Base-by-base conservation (phyloP, 2,329 filamentous ascomycete genomes). In the Fusarium longipes region DNA sequence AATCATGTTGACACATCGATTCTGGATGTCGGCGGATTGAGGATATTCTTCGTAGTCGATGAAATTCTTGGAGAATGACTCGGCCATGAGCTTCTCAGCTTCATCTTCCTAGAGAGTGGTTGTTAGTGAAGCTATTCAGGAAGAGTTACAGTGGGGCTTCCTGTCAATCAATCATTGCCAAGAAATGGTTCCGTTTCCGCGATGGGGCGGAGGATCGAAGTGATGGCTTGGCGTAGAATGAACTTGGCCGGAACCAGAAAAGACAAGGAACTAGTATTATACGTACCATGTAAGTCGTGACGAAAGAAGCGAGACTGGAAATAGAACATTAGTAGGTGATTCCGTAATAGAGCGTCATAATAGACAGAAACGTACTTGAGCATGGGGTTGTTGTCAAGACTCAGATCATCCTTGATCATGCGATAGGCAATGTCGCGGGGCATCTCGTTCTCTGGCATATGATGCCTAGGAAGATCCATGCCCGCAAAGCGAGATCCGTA, bases 321-420 rank as follows among this genome's bases (percentile, higher is more conserved):
- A 33, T 17, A 32, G 3, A 12, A 11, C 51, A 53, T 63, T 64
- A 51, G 43, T 30, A 42, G 20, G 11, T 51, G 38, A 27, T 63
- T 30, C 38, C 7, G 25, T 54, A 8, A 24, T 33, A 20, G 20
- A 32, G 27, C 20, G 20, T 40, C 20, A 35, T 29, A 10, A 35
- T 32, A 8, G 40, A 14, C n/a, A 20, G 8, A 25, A 20, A 75
- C 84, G 71, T 81, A 92, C 89, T 91, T 93, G 67, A 97, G 86
- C 84, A 93, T 95, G 10, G 93, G 93, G 72, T 95, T 96, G 56
- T 93, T 93, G 77, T 98, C 95, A 51, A 97, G 83, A 67, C 92
- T 96, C 68, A 97, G 84, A 76, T 97, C 93, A 77, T 97, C 95
- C 83, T 93, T 95, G 84, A 97, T 97, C 92, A 97, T 91, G 47